Conservation (phyloP, 768 basidiomycete species). For the Suillus placidus region DNA sequence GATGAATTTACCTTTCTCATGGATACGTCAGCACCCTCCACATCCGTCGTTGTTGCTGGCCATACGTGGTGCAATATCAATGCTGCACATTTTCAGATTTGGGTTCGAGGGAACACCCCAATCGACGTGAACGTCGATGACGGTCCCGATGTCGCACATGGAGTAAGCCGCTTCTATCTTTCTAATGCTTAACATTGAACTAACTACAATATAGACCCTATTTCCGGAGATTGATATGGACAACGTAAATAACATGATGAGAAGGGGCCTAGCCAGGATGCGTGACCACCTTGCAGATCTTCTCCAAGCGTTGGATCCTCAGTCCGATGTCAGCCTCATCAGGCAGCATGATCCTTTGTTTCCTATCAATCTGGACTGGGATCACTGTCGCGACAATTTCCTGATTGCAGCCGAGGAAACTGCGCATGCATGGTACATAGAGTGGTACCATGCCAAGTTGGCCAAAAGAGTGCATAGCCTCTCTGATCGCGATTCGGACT, state of each 20-base stretch:
- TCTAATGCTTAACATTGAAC: neutral
- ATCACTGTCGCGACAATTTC: neutral
- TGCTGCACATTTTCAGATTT: neutral
- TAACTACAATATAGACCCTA: neutral
- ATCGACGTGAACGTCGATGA: neutral
- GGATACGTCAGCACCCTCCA: neutral
- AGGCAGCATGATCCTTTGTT: neutral
- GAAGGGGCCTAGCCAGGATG: neutral
- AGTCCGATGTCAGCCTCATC: neutral
- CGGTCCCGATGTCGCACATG: neutral
- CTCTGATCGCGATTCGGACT: neutral
- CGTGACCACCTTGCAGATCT: neutral
- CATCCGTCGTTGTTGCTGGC: neutral
- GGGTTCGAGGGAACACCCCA: neutral
- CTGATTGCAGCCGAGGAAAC: neutral
- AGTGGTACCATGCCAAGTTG: neutral
- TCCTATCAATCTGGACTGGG: neutral
- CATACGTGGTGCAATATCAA: neutral
- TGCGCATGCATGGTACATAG: neutral
- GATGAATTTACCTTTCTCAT: neutral
- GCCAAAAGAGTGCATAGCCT: neutral
- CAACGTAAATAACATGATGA: neutral
- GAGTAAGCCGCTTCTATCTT: neutral
- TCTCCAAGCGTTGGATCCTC: neutral
- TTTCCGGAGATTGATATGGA: neutral